Base-by-base conservation (phyloP, 805 yeast genomes). In the Komagataella phaffii region DNA sequence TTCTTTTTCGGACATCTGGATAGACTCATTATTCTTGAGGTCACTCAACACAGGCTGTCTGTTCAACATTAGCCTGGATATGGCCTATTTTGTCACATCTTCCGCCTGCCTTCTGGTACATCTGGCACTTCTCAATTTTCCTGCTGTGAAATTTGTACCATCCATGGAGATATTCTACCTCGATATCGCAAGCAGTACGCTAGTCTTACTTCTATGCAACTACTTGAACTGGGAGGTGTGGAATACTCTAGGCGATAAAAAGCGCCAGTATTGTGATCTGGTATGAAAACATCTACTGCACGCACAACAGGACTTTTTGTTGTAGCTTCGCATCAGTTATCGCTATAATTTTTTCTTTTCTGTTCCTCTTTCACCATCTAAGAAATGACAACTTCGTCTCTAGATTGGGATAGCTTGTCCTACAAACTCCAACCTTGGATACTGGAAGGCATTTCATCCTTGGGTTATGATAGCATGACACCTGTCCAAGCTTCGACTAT, bases 401-500 rank as follows among this genome's bases (percentile, higher is more conserved):
- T 83, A 50, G 65, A 70, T 5, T 88, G 95, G 95, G 75, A 73
- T 7, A 71, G 75, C 6, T 61, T 84, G 43, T 74, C 85, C 2
- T 80, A 90, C 62, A 81, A 81, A 52, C 72, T 91, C 52, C 99
- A 93, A 64, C 76, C 95, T 24, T 73, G 98, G 56, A 72, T 93
- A 48, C 63, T 80, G 45, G 96, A 91, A 64, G 96, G 97, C 6
- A 75, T 91, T 51, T 83, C 83, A 56, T 80, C 81, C 59, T 68
- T 84, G 46, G 96, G 95, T 3, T 89, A 82, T 70, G 78, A 75
- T 51, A 81, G 84, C 61, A 98, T 98, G 8, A 93, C 98, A 1
- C 74, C 88, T 52, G 85, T 93, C 51, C 99, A 93, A 68, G 77
- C 95, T 7, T 83, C 82, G 62, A 85, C 96, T n/a, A 88, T 93